Evolutionary conservation across 164 flowering plant species (phyloP).

Genomic region (Pachysandra terminalis): DNA sequence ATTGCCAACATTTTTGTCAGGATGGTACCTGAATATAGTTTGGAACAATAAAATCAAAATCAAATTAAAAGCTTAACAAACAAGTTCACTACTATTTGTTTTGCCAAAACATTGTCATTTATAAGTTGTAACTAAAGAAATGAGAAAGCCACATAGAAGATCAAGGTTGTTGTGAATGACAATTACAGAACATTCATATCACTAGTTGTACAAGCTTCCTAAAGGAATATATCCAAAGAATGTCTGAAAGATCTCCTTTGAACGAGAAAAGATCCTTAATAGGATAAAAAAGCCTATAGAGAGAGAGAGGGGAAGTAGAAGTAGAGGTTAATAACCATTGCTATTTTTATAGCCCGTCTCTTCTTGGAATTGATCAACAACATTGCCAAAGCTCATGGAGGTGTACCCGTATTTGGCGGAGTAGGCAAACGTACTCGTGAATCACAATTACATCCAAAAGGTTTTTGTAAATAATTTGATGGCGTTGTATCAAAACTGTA

Average conservation of each 20-base stretch:
- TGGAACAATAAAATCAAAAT: neutral
- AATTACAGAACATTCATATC: neutral
- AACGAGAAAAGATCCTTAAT: no score
- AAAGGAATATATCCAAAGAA: no score
- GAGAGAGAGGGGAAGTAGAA: no score
- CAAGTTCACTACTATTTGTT: neutral
- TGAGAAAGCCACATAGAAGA: neutral
- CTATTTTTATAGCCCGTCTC: no score
- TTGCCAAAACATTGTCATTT: neutral
- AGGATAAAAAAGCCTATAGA: no score
- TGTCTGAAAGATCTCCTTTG: no score
- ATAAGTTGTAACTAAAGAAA: neutral
- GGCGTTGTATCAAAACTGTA: no score
- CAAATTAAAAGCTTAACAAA: neutral
- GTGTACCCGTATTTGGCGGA: conserved; percentile 2
- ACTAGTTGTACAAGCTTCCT: neutral
- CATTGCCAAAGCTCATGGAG: conserved; percentile 3
- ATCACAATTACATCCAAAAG: no score
- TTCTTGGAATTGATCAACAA: conserved; percentile 3
- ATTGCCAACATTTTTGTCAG: conserved; percentile 23
- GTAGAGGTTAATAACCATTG: no score
- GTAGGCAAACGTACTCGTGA: conserved; percentile 3
- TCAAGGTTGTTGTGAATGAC: neutral
- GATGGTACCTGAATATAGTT: conserved; percentile 16
- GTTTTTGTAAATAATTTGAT: no score